phyloP scores from a whole-genome alignment of 306 rosid species.

The Vigna trinervia region DNA sequence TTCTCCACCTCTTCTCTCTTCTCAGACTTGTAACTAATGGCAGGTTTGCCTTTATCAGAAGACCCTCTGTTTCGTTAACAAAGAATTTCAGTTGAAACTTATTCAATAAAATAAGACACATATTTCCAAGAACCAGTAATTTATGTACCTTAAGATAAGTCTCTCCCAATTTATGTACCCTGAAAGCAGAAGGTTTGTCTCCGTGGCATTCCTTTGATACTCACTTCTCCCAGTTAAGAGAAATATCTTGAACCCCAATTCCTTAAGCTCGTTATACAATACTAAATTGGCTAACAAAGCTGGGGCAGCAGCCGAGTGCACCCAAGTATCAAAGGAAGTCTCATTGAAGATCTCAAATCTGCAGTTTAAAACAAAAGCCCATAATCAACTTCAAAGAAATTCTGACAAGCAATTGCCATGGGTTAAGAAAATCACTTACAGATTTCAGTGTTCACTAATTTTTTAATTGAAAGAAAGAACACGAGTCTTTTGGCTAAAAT shows the following conservation, averaged over 20 bases:
- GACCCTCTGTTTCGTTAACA: constrained; percentile 58
- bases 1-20: constrained; percentile 68
- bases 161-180: constrained; percentile 76
- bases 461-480: constrained; percentile 16
- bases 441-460: constrained; percentile 21
- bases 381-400: constrained; percentile 10
- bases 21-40: constrained; percentile 75
- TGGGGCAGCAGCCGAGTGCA: constrained; percentile 71
- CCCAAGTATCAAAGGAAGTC: constrained; percentile 69
- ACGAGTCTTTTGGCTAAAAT: background rate
- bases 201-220: constrained; percentile 66
- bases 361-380: constrained; percentile 36
- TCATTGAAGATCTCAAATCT: constrained; percentile 67
- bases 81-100: constrained; percentile 17
- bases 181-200: constrained; percentile 60
- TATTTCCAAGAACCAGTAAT: background rate
- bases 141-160: constrained; percentile 76
- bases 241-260: constrained; percentile 68
- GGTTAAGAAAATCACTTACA: background rate
- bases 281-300: constrained; percentile 70
- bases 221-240: constrained; percentile 82
- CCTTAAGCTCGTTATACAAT: constrained; percentile 56
- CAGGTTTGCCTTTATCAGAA: constrained; percentile 72
- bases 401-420: background rate
- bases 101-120: constrained; percentile 14